Base-by-base conservation (phyloP, 148 eudicot species). In the Vaccinium myrtillus region DNA sequence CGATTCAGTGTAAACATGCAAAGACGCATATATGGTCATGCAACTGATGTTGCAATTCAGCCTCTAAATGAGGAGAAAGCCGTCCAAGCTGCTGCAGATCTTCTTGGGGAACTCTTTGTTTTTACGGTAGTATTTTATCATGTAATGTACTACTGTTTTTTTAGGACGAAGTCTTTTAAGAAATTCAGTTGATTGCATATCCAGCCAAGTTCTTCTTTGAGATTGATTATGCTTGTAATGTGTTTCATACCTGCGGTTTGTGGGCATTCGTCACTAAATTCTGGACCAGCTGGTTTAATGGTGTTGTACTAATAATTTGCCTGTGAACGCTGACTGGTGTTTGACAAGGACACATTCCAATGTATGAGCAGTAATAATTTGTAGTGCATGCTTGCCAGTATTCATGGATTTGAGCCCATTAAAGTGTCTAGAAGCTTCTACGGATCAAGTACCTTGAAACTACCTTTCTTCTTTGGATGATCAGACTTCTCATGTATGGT, bases 1-100 rank as follows among this genome's bases (percentile, higher is more conserved):
- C 90, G 97, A 12, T 82, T 96, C 59, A 91, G 92, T 5, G 94
- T 98, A 48, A 93, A 85, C 14, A 81, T 96, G 89, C 98, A 93
- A 91, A 93, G 99, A 67, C 93, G 94, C 6, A 85, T 94, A 4
- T 94, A 96, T 88, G 97, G 98, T 27, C 98, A 90, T 82, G 90
- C 94, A 83, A 96, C 96, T 43, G 93, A 96, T 91, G 98, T 94
- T 56, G 97, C 90, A 59, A 94, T 96, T 87, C 98, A 91, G 53
- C 99, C 99, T 70, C 86, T 96, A 79, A 84, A 96, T 86, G 98
- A 93, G 88, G 98, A 93, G 85, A 94, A 91, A 86, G 98, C 99
- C 65, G 98, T 96, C 63, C 94, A 96, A 87, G 98, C 93, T 87
- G 98, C 97, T 85, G 91, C 98, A 65, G 99, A 96, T 84, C 94